Percentiles rank a stretch among this genome's conserved stretches.
Evolutionary conservation across 768 basidiomycete genomes (phyloP).

Genomic region (Pholiota microspora): DNA sequence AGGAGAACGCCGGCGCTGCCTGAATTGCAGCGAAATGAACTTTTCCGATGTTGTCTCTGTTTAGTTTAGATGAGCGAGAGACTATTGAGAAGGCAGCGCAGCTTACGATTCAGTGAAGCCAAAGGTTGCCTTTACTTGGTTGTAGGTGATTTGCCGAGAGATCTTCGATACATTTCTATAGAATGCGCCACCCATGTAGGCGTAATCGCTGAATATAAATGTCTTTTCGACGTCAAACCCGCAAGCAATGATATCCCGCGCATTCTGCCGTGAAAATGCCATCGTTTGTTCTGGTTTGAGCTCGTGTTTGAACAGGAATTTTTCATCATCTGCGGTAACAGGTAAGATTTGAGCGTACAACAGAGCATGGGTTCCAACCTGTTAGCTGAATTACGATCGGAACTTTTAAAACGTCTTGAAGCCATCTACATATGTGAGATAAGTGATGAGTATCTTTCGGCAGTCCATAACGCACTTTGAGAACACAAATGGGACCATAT

Average conservation of each 20-base stretch:
- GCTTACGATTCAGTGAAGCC: constrained; percentile 95
- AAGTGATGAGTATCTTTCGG: neutral
- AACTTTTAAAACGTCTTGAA: constrained; percentile 94
- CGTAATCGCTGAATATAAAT: constrained; percentile 94
- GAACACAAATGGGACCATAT: constrained; percentile 96
- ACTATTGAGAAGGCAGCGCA: neutral
- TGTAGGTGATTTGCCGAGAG: constrained; percentile 89
- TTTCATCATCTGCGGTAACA: constrained; percentile 87
- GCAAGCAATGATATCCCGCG: constrained; percentile 95
- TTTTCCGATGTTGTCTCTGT: constrained; percentile 96
- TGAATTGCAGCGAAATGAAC: constrained; percentile 95
- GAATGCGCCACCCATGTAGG: constrained; percentile 88
- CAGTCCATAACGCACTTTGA: constrained; percentile 68
- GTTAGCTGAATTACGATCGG: constrained; percentile 96
- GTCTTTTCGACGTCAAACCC: constrained; percentile 91
- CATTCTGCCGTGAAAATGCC: constrained; percentile 79
- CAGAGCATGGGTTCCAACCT: constrained; percentile 41
- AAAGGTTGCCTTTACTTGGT: constrained; percentile 92
- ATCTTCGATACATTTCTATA: constrained; percentile 94
- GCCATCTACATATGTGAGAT: constrained; percentile 59
- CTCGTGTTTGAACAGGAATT: constrained; percentile 96
- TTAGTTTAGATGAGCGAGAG: neutral
- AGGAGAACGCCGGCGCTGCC: constrained; percentile 94
- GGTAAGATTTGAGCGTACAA: neutral
- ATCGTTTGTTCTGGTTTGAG: constrained; percentile 88